These are phyloP conservation scores for Collybia mongolica DNA, from an alignment of 768 basidiomycete genomes.

Conservation along the genomic window DNA sequence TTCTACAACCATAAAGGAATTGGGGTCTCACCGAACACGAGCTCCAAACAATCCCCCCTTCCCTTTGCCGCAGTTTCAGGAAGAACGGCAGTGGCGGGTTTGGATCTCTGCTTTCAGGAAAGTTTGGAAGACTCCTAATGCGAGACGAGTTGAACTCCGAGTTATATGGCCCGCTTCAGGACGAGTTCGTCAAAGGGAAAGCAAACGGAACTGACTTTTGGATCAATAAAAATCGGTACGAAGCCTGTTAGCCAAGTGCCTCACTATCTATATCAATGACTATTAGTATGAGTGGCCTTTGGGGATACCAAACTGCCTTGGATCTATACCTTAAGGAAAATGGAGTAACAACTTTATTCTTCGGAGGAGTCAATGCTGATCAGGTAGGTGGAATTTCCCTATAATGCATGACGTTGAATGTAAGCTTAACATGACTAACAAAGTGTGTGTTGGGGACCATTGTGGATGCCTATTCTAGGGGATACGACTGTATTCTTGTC, in stretches of 20 bases:
- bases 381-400: constrained; percentile 39
- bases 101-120: constrained; percentile 50
- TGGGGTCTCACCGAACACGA: constrained; percentile 73
- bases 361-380: constrained; percentile 67
- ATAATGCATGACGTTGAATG: neutral
- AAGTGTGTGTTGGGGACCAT: constrained; percentile 68
- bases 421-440: neutral
- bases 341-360: constrained; percentile 59
- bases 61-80: constrained; percentile 53
- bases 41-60: constrained; percentile 58
- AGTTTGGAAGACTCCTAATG: constrained; percentile 59
- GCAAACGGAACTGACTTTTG: constrained; percentile 61
- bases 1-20: constrained; percentile 37
- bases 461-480: constrained; percentile 60
- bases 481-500: constrained; percentile 62
- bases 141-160: constrained; percentile 56
- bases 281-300: constrained; percentile 61
- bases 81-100: constrained; percentile 49
- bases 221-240: constrained; percentile 69
- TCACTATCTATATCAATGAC: neutral
- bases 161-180: constrained; percentile 63
- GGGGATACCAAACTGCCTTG: constrained; percentile 62
- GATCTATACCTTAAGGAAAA: constrained; percentile 63
- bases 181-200: constrained; percentile 49
- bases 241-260: neutral